Evolutionary conservation across 352 stramenopile species (phyloP), one percentile per base, ranked within the genome.

Genomic region (Pythium dissotocum): DNA sequence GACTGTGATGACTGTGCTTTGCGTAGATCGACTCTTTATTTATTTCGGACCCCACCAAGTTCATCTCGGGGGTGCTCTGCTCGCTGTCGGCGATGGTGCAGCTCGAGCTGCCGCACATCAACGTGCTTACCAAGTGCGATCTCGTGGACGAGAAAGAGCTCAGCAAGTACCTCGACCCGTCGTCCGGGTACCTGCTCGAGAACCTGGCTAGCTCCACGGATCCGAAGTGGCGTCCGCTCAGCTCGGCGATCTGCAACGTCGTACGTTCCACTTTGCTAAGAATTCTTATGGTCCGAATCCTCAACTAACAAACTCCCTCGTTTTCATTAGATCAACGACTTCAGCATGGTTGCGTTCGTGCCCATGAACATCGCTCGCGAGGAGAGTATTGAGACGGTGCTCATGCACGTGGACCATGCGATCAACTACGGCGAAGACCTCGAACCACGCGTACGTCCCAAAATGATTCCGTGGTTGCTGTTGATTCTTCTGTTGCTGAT

Each of bases 351-450:
- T 21, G 91, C 90, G 10, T 99, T 99, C 71, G 79, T 98, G n/a
- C 95, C 97, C 2, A 92, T 99, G 72, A 98, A 99, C 77, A 97
- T 99, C 53, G 96, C 85, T 48, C 89, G 98, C 60, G 97, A 99
- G 75, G 95, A 99, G 57, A 98, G 92, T 63, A 97, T 99, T 54
- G 89, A 98, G 61, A 91, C 95, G n/a, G 91, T 99, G 35, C 79
- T 99, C 58, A 80, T 94, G 63, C 94, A 97, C 62, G 93, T 98
- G 16, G 97, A 99, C 80, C 89, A 98, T 73, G 91, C 93, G 33
- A 98, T 99, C 73, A 98, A 99, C 76, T 99, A 98, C 76, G 97
- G 97, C 38, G 96, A 99, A 71, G 91, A 99, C 67, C 76, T 98
- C 54, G 97, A 99, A 63, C 90, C 90, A n/a, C 75, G 77, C 60